Conservation (phyloP, 2,329 filamentous ascomycete species). For the Pleurostoma richardsiae region DNA sequence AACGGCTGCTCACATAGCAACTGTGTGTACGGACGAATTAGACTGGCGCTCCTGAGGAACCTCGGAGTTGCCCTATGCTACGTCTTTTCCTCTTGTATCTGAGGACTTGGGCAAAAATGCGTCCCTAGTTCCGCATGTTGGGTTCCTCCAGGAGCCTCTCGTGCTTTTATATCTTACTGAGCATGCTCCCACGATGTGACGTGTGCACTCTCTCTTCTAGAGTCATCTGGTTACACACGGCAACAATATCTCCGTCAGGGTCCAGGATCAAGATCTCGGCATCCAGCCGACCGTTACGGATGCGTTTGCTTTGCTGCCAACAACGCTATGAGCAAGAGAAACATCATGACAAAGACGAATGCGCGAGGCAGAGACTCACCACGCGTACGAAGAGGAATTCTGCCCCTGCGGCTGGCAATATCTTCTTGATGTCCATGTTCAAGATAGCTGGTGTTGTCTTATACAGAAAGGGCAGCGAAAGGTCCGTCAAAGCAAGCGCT, state of each 20-base stretch:
- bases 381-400: conserved; percentile 63
- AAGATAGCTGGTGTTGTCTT: conserved; percentile 50
- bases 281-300: background rate
- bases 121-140: too few species aligned
- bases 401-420: conserved; percentile 57
- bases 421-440: conserved; percentile 68
- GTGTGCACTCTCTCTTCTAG: background rate
- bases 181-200: background rate
- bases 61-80: too few species aligned
- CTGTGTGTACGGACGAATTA: too few species aligned
- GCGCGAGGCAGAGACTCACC: background rate
- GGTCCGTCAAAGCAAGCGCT: conserved; percentile 47
- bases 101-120: too few species aligned
- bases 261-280: background rate
- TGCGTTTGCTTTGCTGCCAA: background rate
- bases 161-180: background rate
- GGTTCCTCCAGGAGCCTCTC: too few species aligned
- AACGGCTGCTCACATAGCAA: too few species aligned
- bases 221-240: background rate
- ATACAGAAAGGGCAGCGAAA: conserved; percentile 18
- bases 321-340: background rate
- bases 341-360: background rate
- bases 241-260: background rate
- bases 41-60: too few species aligned
- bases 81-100: too few species aligned